Evolutionary conservation across 768 basidiomycete genomes (phyloP), one percentile per base, ranked within the genome.

Genomic region (Tricholoma hemisulphureum): DNA sequence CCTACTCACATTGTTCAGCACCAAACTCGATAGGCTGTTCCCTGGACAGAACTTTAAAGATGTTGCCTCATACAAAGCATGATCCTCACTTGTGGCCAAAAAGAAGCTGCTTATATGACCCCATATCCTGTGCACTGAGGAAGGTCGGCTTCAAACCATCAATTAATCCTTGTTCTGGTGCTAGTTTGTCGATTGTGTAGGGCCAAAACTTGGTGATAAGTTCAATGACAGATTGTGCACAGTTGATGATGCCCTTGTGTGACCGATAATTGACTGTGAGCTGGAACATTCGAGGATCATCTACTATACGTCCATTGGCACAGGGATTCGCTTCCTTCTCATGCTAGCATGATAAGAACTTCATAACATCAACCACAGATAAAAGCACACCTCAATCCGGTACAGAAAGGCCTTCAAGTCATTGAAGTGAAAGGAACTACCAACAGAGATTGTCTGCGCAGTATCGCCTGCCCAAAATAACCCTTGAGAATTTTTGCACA

Each of bases 401-500:
- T 79, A 83, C 28, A 88, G 60, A 60, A 87, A 88, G 0, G 89
- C 81, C 65, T 85, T 89, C 55, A 91, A 65, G 41, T 89, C 87
- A 55, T 86, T 74, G 65, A 91, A 91, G 8, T 83, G 73, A 61
- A 91, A 91, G 0, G 86, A 80, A 59, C 85, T 88, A 2, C 89
- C 89, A 1, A 81, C 79, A 0, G 86, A 83, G 35, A 91, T 91
- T 0, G 89, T 88, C 61, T 91, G 89, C 0, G 89, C 88, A 0
- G 89, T 90, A 63, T 91, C 89, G 0, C 89, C 89, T 1, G 88
- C 89, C 86, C 87, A 90, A 60, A 90, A 86, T 24, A 89, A 69
- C 0, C 89, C 88, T 45, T 87, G 73, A 0, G 82, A 78, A 62
- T 89, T 89, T 13, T 68, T 68, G 59, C 86, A 89, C 16, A 91